A percentile compares a stretch with the other conserved stretches of the same genome.
These are phyloP conservation scores for Dovyalis caffra DNA, from an alignment of 345 rosid species.

Conservation along the genomic window DNA sequence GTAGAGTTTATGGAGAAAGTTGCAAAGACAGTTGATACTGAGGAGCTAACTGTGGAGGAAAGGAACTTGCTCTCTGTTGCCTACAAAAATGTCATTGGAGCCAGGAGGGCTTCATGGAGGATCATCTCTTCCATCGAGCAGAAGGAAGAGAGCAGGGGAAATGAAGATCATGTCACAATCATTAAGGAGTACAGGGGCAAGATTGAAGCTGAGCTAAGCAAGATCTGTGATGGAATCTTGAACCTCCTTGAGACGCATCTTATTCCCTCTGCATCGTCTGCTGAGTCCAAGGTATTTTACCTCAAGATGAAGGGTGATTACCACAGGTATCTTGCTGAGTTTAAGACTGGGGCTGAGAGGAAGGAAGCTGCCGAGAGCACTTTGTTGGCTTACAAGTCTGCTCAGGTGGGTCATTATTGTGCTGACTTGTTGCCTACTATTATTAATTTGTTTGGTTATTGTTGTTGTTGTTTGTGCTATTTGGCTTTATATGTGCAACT, in stretches of 20 bases:
- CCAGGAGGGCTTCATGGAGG: conserved; percentile 99
- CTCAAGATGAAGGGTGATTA: conserved; percentile 98
- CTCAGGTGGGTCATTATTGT: conserved; percentile 55
- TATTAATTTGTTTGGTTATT: not conserved
- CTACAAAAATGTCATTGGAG: conserved; percentile 97
- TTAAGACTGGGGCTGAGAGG: conserved; percentile 89
- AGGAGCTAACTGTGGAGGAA: conserved; percentile 93
- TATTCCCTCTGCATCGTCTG: conserved; percentile 72
- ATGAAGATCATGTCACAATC: conserved; percentile 67
- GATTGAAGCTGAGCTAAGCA: conserved; percentile 86
- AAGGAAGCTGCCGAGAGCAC: conserved; percentile 99
- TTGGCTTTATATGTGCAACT: not conserved
- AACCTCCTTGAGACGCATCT: conserved; percentile 84
- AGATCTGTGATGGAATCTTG: conserved; percentile 88
- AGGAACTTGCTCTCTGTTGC: conserved; percentile 96
- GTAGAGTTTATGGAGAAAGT: conserved; percentile 98
- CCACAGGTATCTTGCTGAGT: conserved; percentile 91
- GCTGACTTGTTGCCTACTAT: not conserved
- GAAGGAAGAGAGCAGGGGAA: conserved; percentile 95
- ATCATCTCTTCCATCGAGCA: conserved; percentile 98
- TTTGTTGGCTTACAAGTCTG: conserved; percentile 89
- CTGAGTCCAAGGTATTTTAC: conserved; percentile 96
- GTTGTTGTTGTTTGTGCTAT: not conserved
- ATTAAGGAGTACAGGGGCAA: conserved; percentile 87
- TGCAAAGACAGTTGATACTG: conserved; percentile 73